Percentiles rank a stretch among this genome's conserved stretches.
Evolutionary conservation across 1,139 yeast genomes (phyloP).

Genomic region (Saccharomyces hybrid): DNA sequence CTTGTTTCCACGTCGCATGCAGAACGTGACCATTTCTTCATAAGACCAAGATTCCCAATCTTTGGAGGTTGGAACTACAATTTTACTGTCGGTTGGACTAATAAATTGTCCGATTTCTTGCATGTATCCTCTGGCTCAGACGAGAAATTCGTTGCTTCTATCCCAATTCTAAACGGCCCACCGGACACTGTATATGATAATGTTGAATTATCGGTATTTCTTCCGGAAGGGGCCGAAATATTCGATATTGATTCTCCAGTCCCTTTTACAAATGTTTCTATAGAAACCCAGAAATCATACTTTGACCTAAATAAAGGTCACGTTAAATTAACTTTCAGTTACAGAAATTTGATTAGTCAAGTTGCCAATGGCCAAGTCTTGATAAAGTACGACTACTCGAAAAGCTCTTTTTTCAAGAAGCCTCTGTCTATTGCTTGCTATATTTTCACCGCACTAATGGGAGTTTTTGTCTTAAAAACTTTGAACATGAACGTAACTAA

Average conservation of each 20-base stretch:
- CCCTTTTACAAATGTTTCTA: conserved; percentile 34
- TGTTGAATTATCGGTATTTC: conserved; percentile 53
- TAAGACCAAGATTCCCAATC: conserved; percentile 85
- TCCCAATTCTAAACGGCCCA: conserved; percentile 73
- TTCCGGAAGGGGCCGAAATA: conserved; percentile 83
- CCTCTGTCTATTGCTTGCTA: conserved; percentile 62
- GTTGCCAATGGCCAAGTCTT: conserved; percentile 50
- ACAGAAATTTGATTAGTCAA: conserved; percentile 62
- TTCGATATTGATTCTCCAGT: conserved; percentile 54
- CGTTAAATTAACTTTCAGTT: conserved; percentile 60
- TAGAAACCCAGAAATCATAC: conserved; percentile 51
- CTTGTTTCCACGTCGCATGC: conserved; percentile 78
- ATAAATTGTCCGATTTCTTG: conserved; percentile 47
- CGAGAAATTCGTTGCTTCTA: conserved; percentile 54
- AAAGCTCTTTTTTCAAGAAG: conserved; percentile 48
- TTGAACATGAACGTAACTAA: conserved; percentile 14
- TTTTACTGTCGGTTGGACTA: conserved; percentile 90
- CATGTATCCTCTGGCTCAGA: conserved; percentile 35
- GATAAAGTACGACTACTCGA: conserved; percentile 57
- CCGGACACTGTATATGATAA: conserved; percentile 58
- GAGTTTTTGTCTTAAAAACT: conserved; percentile 42
- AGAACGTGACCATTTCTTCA: conserved; percentile 42
- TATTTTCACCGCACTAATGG: conserved; percentile 53
- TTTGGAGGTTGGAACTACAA: conserved; percentile 97
- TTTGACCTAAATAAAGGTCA: conserved; percentile 78